Base-by-base conservation (phyloP, 1,139 yeast genomes). In the Pichia sp. region DNA sequence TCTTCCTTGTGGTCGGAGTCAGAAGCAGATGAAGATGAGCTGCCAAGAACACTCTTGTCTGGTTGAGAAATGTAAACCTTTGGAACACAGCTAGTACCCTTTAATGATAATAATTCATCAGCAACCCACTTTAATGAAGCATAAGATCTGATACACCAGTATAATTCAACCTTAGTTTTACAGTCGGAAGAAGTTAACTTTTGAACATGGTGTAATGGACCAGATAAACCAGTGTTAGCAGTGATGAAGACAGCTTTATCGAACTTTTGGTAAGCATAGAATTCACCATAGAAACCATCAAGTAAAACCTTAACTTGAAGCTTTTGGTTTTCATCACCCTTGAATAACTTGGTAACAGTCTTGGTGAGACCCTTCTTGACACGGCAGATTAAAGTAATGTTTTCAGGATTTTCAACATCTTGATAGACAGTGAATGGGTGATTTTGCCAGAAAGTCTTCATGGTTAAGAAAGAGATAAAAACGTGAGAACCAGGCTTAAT, bases 171-270 rank as follows among this genome's bases (percentile, higher is more conserved):
- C 57, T 38, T 67, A 48, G 39, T 71, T 52, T 53, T 68, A 4
- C 42, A 28, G 58, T 54, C 53, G 14, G 47, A 40, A 7, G 52
- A 31, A 34, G 58, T 54, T 45, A 60, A 47, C 46, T 58, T 53
- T 52, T 58, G 19, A 53, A 66, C 69, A 50, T 70, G 68, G 7
- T 66, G 58, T 40, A 64, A 61, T 11, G 70, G 69, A 38, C 70
- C 72, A 2, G 95, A 85, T 53, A 87, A 74, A 55, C 95, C 95
- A 51, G 83, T 82, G 40, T 93, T 91, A 53, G 90, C 86, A 3
- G 85, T 81, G 46, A 85, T 58, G 41, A 85, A 70, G n/a, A 83
- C 67, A 7, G 77, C 71, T 48, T 75, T 77, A 46, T 79, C 82
- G 60, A 76, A 84, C 45, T 77, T 70, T 45, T 74, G 73, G 40